Evolutionary conservation across 2,329 filamentous ascomycete genomes (phyloP), one percentile per base, ranked within the genome.

Genomic region (Phaeosphaeriaceae sp.): DNA sequence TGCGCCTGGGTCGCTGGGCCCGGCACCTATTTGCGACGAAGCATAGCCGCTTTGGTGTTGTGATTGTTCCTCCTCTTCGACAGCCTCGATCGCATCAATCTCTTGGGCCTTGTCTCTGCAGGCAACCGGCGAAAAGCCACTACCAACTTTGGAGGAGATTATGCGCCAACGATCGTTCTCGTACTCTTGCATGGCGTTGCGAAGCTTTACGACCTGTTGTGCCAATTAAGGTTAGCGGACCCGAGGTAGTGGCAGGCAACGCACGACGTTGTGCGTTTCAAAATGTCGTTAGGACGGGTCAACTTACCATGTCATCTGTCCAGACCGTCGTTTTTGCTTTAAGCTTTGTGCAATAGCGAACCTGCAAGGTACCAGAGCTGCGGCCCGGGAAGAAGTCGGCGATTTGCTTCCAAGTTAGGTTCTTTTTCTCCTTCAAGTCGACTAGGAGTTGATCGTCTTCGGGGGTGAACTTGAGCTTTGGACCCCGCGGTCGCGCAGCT

Each of bases 381-480:
- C 92, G 82, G 1, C 92, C 92, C 0, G 92, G 92, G 63, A 97
- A 97, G 76, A 96, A 96, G 68, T 96, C 92, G 48, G 92, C 90
- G 67, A 97, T 97, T 79, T 97, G 92, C 76, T 96, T 96, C 92
- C 92, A 97, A 4, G 92, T 96, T 69, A 97, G 79, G 68, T 90
- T 92, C 74, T 94, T 95, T 67, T 94, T 92, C 75, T 97, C 92
- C 74, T 97, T 97, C 54, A 97, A 79, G 68, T 96, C 90, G 48
- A 96, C 87, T 45, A 97, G 80, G 39, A 96, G 78, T 60, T 89
- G 87, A 73, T 97, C 92, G 70, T 97, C 92, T 72, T 96, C 92
- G 8, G 90, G 86, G 1, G 92, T 96, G 69, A 97, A 97, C 74
- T 96, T 96, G 61, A 96, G 81, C 76, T 96, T 97, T 6, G 92